A percentile compares a stretch with the other conserved stretches of the same genome.
These are phyloP conservation scores for Calonectria henricotiae DNA, from an alignment of 2,329 filamentous ascomycete genomes.

Conservation along the genomic window DNA sequence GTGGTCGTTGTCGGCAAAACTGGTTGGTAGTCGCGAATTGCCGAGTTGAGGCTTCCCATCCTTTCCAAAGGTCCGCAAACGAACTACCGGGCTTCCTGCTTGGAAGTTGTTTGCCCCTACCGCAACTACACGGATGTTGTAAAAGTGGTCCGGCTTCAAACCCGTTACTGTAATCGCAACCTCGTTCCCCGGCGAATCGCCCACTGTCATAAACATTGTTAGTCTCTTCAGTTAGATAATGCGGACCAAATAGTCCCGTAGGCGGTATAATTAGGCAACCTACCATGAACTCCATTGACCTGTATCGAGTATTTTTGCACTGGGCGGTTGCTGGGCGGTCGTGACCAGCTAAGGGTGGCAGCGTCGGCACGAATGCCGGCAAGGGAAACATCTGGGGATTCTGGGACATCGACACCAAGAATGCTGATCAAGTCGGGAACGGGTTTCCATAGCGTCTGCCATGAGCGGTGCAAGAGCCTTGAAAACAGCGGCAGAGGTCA, in stretches of 20 bases:
- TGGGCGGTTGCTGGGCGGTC: conserved; percentile 75
- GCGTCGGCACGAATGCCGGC: conserved; percentile 91
- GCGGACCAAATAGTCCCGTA: conserved; percentile 15
- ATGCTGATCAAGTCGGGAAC: conserved; percentile 93
- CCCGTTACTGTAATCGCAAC: conserved; percentile 88
- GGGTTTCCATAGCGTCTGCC: conserved; percentile 91
- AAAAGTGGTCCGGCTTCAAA: conserved; percentile 88
- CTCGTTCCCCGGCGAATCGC: conserved; percentile 77
- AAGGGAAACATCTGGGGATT: conserved; percentile 89
- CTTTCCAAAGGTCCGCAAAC: conserved; percentile 82
- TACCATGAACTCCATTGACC: conserved; percentile 93
- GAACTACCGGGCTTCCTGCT: conserved; percentile 87
- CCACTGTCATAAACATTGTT: conserved; percentile 70
- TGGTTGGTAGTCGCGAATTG: conserved; percentile 71
- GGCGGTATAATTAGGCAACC: conserved; percentile 53
- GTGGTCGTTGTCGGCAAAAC: conserved; percentile 70
- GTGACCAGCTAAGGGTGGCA: conserved; percentile 92
- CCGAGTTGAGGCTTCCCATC: conserved; percentile 76
- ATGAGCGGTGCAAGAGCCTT: conserved; percentile 89
- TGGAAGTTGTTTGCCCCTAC: conserved; percentile 95
- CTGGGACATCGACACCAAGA: conserved; percentile 93
- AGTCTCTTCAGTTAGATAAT: conserved; percentile 32
- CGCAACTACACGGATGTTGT: conserved; percentile 93
- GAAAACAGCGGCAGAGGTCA: conserved; percentile 36
- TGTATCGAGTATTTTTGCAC: conserved; percentile 93